phyloP scores from a whole-genome alignment of 257 asterid species.

The Primulina eburnea region DNA sequence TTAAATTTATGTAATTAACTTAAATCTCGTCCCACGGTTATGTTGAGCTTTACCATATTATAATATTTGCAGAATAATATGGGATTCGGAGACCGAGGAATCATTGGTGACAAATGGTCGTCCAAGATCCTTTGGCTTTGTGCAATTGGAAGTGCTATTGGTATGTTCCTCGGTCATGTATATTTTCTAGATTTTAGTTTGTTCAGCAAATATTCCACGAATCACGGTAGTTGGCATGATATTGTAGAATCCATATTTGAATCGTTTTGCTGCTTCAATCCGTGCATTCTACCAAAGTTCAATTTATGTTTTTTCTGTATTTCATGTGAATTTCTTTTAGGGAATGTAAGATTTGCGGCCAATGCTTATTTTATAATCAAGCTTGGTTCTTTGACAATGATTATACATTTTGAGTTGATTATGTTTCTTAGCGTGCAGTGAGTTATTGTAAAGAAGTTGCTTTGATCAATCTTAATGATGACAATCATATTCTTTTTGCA shows the following conservation, averaged over 20 bases:
- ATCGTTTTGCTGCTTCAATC: background rate
- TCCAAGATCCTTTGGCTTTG: conserved; percentile 76
- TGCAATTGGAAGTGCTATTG: conserved; percentile 85
- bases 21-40: too few species aligned
- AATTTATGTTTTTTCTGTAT: background rate
- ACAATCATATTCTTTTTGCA: background rate
- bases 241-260: background rate
- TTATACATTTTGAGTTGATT: background rate
- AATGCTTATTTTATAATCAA: background rate
- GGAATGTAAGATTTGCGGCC: conserved; percentile 1
- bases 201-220: background rate
- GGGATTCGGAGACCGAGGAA: conserved; percentile 84
- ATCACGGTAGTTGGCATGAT: background rate
- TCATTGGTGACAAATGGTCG: conserved; percentile 79
- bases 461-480: background rate
- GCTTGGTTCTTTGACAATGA: background rate
- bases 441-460: conserved; percentile 1
- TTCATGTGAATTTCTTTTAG: background rate
- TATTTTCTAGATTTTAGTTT: background rate
- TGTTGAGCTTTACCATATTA: background rate
- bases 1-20: too few species aligned
- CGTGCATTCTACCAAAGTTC: conserved; percentile 11
- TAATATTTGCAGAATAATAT: conserved; percentile 37
- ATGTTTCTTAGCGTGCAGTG: background rate
- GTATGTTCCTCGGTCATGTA: conserved; percentile 34